A percentile compares a stretch with the other conserved stretches of the same genome.
phyloP scores from a whole-genome alignment of 805 yeast species.

The Saturnispora besseyi region DNA sequence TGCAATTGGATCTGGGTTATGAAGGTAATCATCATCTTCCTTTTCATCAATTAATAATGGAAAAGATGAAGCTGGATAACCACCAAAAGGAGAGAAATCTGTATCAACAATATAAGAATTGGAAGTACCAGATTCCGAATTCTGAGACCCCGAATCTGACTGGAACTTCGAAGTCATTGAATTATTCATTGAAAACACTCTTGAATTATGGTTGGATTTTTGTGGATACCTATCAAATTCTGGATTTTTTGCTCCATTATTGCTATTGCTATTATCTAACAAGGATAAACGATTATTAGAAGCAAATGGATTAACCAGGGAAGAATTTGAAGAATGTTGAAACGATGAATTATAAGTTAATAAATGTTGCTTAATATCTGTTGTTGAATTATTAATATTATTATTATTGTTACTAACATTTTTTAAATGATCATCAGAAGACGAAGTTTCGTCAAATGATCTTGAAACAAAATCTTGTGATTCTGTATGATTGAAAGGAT shows the following conservation, averaged over 20 bases:
- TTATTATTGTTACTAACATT: conserved; percentile 12
- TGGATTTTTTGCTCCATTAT: conserved; percentile 25
- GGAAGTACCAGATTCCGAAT: conserved; percentile 16
- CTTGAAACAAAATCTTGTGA: conserved; percentile 23
- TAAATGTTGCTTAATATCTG: conserved; percentile 17
- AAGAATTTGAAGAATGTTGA: conserved; percentile 21
- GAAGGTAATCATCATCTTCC: conserved; percentile 90
- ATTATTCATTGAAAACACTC: conserved; percentile 48
- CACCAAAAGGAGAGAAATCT: conserved; percentile 89
- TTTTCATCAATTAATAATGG: conserved; percentile 88
- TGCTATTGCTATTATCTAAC: neutral
- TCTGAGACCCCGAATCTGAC: conserved; percentile 15
- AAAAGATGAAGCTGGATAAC: conserved; percentile 88
- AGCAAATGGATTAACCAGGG: conserved; percentile 25
- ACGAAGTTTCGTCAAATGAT: conserved; percentile 16
- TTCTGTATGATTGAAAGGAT: conserved; percentile 20
- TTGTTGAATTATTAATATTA: conserved; percentile 11
- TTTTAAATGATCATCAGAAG: conserved; percentile 2
- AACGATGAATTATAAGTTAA: conserved; percentile 19
- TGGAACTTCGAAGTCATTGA: conserved; percentile 29
- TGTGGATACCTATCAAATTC: conserved; percentile 65
- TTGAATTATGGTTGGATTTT: conserved; percentile 34
- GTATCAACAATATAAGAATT: conserved; percentile 42
- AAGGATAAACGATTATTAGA: conserved; percentile 18
- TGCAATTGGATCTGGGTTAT: conserved; percentile 90